phyloP scores from a whole-genome alignment of 306 rosid genomes.

The Pyrus communis region DNA sequence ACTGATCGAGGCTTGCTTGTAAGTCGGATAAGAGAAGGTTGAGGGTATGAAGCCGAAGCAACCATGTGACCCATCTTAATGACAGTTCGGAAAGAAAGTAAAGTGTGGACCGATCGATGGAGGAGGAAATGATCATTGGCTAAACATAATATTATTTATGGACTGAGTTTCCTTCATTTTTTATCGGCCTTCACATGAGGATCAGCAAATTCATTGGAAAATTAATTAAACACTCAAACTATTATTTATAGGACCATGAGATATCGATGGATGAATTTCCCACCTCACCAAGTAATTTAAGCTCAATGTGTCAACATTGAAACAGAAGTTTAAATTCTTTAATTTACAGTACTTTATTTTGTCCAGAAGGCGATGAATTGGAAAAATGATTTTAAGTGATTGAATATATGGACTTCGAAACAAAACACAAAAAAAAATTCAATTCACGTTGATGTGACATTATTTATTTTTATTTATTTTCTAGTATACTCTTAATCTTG shows the following conservation, averaged over 20 bases:
- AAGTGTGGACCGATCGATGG: constrained; percentile 25
- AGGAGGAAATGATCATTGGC: constrained; percentile 30
- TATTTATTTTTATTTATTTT: not conserved
- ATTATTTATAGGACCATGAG: too few species aligned
- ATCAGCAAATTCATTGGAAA: too few species aligned
- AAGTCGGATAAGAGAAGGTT: constrained; percentile 31
- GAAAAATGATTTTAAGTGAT: not conserved
- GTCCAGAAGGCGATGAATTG: not conserved
- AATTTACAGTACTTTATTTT: not conserved
- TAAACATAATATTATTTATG: not conserved
- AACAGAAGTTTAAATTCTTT: not conserved
- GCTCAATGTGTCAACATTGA: not conserved
- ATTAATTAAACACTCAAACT: too few species aligned
- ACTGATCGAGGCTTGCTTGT: constrained; percentile 40
- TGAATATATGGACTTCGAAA: not conserved
- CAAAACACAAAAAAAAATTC: not conserved
- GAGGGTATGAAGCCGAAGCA: constrained; percentile 26
- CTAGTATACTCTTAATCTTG: not conserved
- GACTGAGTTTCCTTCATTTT: too few species aligned
- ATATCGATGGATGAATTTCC: too few species aligned
- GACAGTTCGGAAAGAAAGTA: constrained; percentile 57
- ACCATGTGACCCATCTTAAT: constrained; percentile 65
- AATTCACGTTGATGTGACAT: not conserved
- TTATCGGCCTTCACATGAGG: too few species aligned
- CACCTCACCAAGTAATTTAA: too few species aligned